Base-by-base conservation (phyloP, 495 filamentous ascomycete species). In the Penicillium fimorum region DNA sequence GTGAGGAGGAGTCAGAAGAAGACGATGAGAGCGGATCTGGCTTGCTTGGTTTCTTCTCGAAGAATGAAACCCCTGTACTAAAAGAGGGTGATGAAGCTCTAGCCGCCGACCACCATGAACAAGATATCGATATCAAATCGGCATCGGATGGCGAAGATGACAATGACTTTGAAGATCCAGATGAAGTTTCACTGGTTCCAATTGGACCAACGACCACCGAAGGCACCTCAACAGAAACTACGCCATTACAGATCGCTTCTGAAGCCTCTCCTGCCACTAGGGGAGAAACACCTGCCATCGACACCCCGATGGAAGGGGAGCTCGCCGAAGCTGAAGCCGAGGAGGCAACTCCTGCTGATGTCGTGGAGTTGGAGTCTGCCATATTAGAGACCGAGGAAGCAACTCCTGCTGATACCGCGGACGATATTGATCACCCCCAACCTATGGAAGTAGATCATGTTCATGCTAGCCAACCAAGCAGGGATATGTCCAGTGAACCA, bases 21-120 rank as follows among this genome's bases (percentile, higher is more conserved):
- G 78, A 73, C 11, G 79, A 81, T 29, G 79, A 84, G 81, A 74
- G 15, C 0, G 79, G 76, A 69, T 68, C 77, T 32, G 87, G 85
- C 22, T 72, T 91, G 25, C 72, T 93, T 20, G 88, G 89, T 0
- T 84, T 93, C 54, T 85, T 84, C 60, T 75, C 79, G 12, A 69
- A 71, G n/a, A 74, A 77, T 25, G 75, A 79, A 42, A 50, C 69
- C 41, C 66, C 75, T 33, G 67, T 72, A 3, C 70, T 72, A 51
- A 58, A 62, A 22, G 77, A 72, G 18, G 65, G 65, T 8, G 59
- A 59, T 6, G 63, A 56, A 18, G 64, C 62, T 22, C 57, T 62
- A 41, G 59, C 59, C 30, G 57, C 57, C 8, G 67, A 69, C n/a
- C 60, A 69, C 15, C 60, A 59, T 27, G 65, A 50, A 15, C 37